phyloP scores from a whole-genome alignment of 345 rosid genomes.

The Trapa incisa region DNA sequence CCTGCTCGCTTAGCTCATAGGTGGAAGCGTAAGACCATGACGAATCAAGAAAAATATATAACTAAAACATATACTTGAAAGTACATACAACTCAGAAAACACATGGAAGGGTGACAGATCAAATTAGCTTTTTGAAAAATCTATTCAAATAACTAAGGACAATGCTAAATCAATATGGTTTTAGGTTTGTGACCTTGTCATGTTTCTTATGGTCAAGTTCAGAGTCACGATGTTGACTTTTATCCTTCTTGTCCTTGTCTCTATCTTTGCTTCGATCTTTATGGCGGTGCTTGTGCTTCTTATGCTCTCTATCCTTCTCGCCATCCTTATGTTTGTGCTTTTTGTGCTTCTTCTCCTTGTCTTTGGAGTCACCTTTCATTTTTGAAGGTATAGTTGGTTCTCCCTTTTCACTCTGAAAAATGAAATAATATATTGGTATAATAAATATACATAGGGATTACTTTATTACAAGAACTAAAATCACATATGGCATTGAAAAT shows the following conservation, averaged over 20 bases:
- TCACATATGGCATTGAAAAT: not conserved
- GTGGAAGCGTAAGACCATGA: too few relatives aligned
- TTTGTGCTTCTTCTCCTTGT: constrained; percentile 85
- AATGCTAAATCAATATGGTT: constrained; percentile 8
- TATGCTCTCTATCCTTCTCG: constrained; percentile 85
- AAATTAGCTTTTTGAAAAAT: not conserved
- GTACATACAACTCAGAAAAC: too few relatives aligned
- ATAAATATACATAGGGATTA: too few relatives aligned
- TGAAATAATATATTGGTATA: too few relatives aligned
- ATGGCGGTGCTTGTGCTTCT: constrained; percentile 79
- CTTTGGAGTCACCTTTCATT: constrained; percentile 66
- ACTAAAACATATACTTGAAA: too few relatives aligned
- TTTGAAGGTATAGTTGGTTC: constrained; percentile 62
- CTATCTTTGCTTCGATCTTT: constrained; percentile 78
- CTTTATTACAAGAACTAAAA: too few relatives aligned
- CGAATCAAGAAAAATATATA: too few relatives aligned
- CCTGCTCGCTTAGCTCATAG: too few relatives aligned
- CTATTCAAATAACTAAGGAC: constrained; percentile 21
- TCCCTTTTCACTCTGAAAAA: constrained; percentile 61
- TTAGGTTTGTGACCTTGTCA: constrained; percentile 47
- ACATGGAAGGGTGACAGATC: too few relatives aligned
- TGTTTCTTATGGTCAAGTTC: constrained; percentile 69
- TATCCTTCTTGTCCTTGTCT: constrained; percentile 75
- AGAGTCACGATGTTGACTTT: constrained; percentile 62
- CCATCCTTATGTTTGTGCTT: constrained; percentile 77